Percentiles rank a stretch among this genome's conserved stretches.
phyloP scores from a whole-genome alignment of 495 filamentous ascomycete genomes.

The Aspergillus nanangensis region DNA sequence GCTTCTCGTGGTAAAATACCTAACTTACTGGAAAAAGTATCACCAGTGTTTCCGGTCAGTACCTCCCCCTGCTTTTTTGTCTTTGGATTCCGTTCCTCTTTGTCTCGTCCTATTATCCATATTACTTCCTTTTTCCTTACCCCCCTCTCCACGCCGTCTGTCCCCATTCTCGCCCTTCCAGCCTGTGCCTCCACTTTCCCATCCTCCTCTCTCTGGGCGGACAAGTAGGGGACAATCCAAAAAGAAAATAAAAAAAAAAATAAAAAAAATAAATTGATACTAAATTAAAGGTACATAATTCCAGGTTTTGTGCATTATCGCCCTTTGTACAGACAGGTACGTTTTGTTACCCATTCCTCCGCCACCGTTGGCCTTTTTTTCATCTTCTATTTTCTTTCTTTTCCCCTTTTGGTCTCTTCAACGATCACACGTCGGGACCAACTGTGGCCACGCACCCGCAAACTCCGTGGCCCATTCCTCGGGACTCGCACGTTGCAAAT shows the following conservation, averaged over 20 bases:
- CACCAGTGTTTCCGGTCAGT: constrained; percentile 15
- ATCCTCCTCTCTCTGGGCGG: constrained; percentile 2
- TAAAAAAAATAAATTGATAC: constrained; percentile 12
- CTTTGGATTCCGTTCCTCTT: constrained; percentile 8
- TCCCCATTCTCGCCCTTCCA: constrained; percentile 17
- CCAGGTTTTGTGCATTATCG: constrained; percentile 8
- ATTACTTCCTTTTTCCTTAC: no score
- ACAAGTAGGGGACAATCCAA: constrained; percentile 1
- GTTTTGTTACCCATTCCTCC: constrained; percentile 8
- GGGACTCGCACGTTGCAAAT: constrained; percentile 17
- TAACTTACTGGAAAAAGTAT: constrained; percentile 16
- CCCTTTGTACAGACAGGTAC: constrained; percentile 13
- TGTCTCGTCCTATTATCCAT: constrained; percentile 7
- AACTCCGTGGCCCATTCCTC: constrained; percentile 19
- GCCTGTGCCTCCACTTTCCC: constrained; percentile 19
- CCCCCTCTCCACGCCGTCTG: constrained; percentile 19
- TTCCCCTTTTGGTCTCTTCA: constrained; percentile 8
- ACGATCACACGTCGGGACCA: constrained; percentile 14
- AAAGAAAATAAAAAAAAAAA: constrained; percentile 9
- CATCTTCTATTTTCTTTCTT: constrained; percentile 5
- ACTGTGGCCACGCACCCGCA: constrained; percentile 42
- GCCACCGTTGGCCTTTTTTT: constrained; percentile 1
- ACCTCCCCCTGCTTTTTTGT: constrained; percentile 11
- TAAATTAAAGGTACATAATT: constrained; percentile 16
- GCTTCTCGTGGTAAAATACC: constrained; percentile 18